Evolutionary conservation across 306 rosid species (phyloP).

Genomic region (Pterocarpus macrocarpus): DNA sequence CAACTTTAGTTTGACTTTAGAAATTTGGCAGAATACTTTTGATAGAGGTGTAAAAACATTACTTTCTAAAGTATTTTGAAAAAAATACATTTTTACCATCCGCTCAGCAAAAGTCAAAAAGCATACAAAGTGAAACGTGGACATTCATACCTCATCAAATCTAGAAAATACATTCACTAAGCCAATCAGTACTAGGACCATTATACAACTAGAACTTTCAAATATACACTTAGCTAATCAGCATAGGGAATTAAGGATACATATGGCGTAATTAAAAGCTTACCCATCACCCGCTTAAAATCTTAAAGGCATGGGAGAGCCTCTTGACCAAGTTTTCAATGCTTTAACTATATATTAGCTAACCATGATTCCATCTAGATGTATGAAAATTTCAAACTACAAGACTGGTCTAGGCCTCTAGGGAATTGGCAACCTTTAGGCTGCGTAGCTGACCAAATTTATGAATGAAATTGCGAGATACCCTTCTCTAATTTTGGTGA

Average conservation of each 20-base stretch:
- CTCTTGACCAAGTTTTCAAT: slow-evolving; percentile 32
- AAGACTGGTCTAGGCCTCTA: slow-evolving; percentile 21
- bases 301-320: slow-evolving; percentile 57
- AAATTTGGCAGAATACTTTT: too few relatives aligned
- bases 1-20: too few relatives aligned
- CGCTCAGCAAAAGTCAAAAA: too few relatives aligned
- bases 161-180: slow-evolving; percentile 42
- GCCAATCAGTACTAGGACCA: slow-evolving; percentile 49
- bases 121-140: too few relatives aligned
- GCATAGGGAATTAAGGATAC: slow-evolving; percentile 43
- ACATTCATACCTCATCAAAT: background rate
- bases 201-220: slow-evolving; percentile 44
- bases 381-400: slow-evolving; percentile 44
- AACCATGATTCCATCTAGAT: slow-evolving; percentile 48
- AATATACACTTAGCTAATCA: slow-evolving; percentile 66
- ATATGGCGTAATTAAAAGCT: slow-evolving; percentile 47
- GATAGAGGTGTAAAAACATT: too few relatives aligned
- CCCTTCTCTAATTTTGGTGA: slow-evolving; percentile 64
- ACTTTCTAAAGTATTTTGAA: too few relatives aligned
- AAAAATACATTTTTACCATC: too few relatives aligned
- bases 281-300: slow-evolving; percentile 61
- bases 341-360: slow-evolving; percentile 43
- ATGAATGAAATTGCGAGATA: slow-evolving; percentile 63
- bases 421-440: slow-evolving; percentile 41
- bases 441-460: slow-evolving; percentile 35